Percentiles rank a stretch among this genome's conserved stretches.
Evolutionary conservation across 1,284 basidiomycete species (phyloP).

Genomic region (Pseudozyma pruni): DNA sequence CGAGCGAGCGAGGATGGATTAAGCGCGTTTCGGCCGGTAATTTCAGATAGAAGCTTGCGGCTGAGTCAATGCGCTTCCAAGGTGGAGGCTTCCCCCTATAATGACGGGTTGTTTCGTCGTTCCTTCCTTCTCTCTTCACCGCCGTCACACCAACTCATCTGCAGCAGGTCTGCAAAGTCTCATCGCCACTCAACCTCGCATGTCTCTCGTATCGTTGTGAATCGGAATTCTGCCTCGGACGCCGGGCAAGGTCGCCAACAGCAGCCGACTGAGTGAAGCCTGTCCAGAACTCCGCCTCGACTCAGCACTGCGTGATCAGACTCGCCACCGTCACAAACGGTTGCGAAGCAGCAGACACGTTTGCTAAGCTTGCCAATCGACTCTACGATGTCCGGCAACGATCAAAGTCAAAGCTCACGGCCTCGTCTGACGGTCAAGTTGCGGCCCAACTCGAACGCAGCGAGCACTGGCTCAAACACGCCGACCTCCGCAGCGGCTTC

Average conservation of each 20-base stretch:
- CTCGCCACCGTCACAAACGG: no score
- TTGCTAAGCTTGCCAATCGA: no score
- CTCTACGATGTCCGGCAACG: conserved; percentile 16
- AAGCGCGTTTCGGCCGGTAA: conserved; percentile 11
- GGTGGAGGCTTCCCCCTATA: no score
- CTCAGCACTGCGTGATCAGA: neutral
- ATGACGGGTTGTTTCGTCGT: no score
- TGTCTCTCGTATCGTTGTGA: conserved; percentile 4
- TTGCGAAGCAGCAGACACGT: no score
- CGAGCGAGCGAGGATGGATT: no score
- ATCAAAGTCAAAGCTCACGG: conserved; percentile 20
- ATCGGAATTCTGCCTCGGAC: neutral
- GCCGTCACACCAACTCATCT: conserved; percentile 2
- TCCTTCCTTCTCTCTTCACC: neutral
- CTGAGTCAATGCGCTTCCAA: conserved; percentile 21
- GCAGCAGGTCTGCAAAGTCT: conserved; percentile 1
- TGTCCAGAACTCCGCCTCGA: no score
- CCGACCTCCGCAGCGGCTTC: conserved; percentile 32
- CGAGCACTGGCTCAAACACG: conserved; percentile 21
- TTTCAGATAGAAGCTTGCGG: neutral
- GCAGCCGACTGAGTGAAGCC: no score
- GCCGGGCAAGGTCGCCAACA: neutral
- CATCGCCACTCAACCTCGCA: neutral
- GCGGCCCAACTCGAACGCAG: conserved; percentile 28
- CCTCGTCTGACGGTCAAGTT: conserved; percentile 46